Base-by-base conservation (phyloP, 495 filamentous ascomycete genomes). In the Neurospora sp. region DNA sequence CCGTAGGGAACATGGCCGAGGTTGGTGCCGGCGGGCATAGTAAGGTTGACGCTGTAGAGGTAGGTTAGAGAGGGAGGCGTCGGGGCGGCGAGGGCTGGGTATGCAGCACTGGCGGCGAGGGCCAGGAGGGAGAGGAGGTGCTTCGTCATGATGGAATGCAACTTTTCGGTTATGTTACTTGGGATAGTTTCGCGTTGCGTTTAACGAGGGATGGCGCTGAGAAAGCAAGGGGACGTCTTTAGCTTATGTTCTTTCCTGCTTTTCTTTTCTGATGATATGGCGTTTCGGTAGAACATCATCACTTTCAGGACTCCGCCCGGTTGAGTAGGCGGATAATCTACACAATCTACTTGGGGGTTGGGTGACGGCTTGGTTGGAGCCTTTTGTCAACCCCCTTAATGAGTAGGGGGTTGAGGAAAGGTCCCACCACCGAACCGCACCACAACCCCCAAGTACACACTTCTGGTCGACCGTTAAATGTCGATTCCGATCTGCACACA, bases 21-120 rank as follows among this genome's bases (percentile, higher is more conserved):
- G 39, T 31, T 22, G 69, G 76, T 71, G 38, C 72, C 69, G 20
- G 68, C 70, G 59, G 71, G 71, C 31, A 78, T 74, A 71, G 75
- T 77, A 5, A 76, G 71, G 75, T 78, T 78, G n/a, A 70, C 72
- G 41, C 71, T 74, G 77, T 74, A 78, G 1, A 78, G 72, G 41
- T 73, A 76, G 27, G 75, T 75, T 2, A 74, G 42, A 4, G 39
- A 18, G 9, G 75, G 73, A 38, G 75, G 73, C 8, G 73, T 42
- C 6, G 71, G 73, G 1, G 65, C 73, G 18, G 73, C 76, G 20
- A 68, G 35, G 10, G 38, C 31, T n/a, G n/a, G 41, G 27, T 10
- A 27, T 10, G 65, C 27, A 39, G 39, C 27, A 37, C 44, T 35
- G 4, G 39, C 72, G 39, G 71, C 70, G n/a, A 76, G 69, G 10